Percentiles rank a stretch among this genome's conserved stretches.
These are phyloP conservation scores for Calonectria crousiana DNA, from an alignment of 2,329 filamentous ascomycete species.

Conservation along the genomic window DNA sequence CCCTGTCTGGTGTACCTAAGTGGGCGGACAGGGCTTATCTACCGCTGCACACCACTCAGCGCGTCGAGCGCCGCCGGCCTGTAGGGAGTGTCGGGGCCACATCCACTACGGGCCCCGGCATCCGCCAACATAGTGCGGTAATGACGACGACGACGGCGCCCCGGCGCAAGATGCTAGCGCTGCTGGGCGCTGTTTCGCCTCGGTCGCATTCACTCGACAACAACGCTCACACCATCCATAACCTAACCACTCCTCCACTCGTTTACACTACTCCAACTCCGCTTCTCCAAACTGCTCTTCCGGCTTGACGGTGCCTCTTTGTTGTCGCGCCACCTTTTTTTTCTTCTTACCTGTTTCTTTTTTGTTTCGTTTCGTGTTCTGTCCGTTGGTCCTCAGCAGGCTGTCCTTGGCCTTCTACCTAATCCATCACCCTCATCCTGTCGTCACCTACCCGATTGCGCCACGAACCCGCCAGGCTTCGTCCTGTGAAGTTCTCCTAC, in stretches of 20 bases:
- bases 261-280: slow-evolving; percentile 24
- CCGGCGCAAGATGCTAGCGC: slow-evolving; percentile 23
- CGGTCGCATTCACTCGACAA: slow-evolving; percentile 18
- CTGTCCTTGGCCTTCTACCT: background rate
- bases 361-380: slow-evolving; percentile 23
- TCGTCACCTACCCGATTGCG: slow-evolving; percentile 6
- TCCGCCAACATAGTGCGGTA: slow-evolving; percentile 30
- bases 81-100: slow-evolving; percentile 18
- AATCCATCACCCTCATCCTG: slow-evolving; percentile 2
- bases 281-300: slow-evolving; percentile 10
- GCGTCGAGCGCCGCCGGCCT: slow-evolving; percentile 12
- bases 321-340: background rate
- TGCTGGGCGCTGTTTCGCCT: slow-evolving; percentile 4
- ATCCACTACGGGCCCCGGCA: slow-evolving; percentile 24
- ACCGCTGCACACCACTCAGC: slow-evolving; percentile 17
- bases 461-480: slow-evolving; percentile 11
- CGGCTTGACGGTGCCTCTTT: background rate
- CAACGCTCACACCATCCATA: slow-evolving; percentile 26
- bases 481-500: slow-evolving; percentile 9
- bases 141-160: slow-evolving; percentile 28
- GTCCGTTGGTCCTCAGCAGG: background rate
- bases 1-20: background rate
- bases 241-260: slow-evolving; percentile 17
- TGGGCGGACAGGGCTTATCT: slow-evolving; percentile 26
- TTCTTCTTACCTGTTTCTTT: slow-evolving; percentile 13